Conservation (phyloP, 2,329 filamentous ascomycete genomes). For the Verticillium dahliae region DNA sequence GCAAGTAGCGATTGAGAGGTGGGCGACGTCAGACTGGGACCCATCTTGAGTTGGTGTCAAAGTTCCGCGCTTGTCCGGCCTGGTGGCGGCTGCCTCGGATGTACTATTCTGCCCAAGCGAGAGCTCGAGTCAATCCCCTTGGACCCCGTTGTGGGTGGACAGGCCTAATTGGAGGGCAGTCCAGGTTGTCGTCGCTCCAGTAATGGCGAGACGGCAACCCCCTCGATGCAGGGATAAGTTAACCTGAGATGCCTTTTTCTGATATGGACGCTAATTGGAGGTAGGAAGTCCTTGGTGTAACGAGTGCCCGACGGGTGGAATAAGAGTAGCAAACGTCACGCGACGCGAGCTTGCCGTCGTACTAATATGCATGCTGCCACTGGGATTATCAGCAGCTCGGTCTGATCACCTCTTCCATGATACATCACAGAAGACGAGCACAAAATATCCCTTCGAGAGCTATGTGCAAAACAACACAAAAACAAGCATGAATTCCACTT, state of each 20-base stretch:
- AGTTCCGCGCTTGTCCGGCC: constrained; percentile 80
- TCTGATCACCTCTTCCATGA: too few relatives aligned
- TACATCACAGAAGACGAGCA: too few relatives aligned
- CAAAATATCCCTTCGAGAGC: too few relatives aligned
- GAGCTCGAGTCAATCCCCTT: neutral
- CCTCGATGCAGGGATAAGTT: constrained; percentile 44
- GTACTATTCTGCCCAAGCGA: neutral
- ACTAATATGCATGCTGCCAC: too few relatives aligned
- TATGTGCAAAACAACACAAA: too few relatives aligned
- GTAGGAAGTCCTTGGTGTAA: neutral
- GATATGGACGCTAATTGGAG: constrained; percentile 16
- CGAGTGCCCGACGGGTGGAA: too few relatives aligned
- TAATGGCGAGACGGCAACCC: constrained; percentile 44
- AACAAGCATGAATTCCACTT: too few relatives aligned
- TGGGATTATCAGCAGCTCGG: too few relatives aligned
- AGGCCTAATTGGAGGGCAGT: constrained; percentile 30
- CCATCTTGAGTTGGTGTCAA: constrained; percentile 92
- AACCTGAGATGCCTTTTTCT: constrained; percentile 6
- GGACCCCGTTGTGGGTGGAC: constrained; percentile 19
- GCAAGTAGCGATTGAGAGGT: neutral
- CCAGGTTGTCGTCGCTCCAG: constrained; percentile 44
- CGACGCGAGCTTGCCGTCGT: too few relatives aligned
- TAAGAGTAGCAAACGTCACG: too few relatives aligned
- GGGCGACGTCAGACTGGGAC: constrained; percentile 50
- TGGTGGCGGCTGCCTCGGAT: constrained; percentile 10